Conservation (phyloP, 768 basidiomycete species). For the Leucosporidium creatinivorum region DNA sequence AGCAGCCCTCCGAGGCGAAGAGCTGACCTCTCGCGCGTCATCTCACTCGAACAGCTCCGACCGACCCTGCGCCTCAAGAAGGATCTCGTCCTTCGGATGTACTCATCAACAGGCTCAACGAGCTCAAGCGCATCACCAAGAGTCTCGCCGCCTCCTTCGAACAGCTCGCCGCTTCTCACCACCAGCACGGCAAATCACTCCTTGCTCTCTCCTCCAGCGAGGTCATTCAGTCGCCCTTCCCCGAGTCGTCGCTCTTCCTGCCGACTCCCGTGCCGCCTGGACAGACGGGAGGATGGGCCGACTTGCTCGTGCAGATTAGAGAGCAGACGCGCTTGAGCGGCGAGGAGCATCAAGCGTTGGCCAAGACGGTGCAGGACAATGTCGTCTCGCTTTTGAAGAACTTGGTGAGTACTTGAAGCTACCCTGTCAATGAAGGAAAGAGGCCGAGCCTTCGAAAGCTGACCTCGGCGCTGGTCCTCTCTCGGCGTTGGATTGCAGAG, state of each 20-base stretch:
- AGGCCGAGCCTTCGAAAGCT: neutral
- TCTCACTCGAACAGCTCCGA: neutral
- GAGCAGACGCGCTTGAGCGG: constrained; percentile 6
- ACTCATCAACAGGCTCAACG: neutral
- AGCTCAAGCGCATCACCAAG: constrained; percentile 3
- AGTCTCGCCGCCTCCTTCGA: neutral
- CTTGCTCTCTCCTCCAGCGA: neutral
- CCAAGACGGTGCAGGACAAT: neutral
- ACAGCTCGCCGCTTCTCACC: neutral
- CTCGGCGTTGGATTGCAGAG: neutral
- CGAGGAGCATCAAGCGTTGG: constrained; percentile 10
- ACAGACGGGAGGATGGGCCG: constrained; percentile 12
- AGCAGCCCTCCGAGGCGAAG: neutral
- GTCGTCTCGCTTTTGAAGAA: constrained; percentile 26
- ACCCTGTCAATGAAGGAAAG: neutral
- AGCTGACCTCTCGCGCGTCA: neutral
- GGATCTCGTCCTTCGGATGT: neutral
- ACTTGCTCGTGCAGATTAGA: constrained; percentile 17
- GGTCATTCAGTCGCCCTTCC: constrained; percentile 14
- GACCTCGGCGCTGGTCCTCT: neutral
- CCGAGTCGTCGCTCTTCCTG: constrained; percentile 23
- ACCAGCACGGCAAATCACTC: constrained; percentile 1
- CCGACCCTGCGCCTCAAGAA: neutral
- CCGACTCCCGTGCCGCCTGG: constrained; percentile 10
- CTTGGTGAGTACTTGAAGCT: neutral